Evolutionary conservation across 2,329 filamentous ascomycete species (phyloP).

Genomic region (Didymella pinodella): DNA sequence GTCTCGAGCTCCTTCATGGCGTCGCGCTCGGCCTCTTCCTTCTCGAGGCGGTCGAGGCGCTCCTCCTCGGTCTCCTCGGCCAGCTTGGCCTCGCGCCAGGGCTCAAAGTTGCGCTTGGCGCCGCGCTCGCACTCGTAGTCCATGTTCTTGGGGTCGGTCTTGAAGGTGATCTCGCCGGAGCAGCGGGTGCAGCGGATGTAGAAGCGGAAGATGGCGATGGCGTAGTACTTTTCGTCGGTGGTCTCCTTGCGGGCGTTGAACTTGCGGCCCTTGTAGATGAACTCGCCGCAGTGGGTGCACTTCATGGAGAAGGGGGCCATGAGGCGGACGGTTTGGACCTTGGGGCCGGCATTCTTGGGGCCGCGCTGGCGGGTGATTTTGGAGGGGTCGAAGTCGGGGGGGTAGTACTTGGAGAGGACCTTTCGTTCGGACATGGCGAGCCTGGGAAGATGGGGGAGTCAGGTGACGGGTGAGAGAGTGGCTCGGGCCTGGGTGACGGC

Average conservation of each 20-base stretch:
- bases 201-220: constrained; percentile 87
- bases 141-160: constrained; percentile 93
- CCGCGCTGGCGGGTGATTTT: constrained; percentile 74
- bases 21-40: constrained; percentile 80
- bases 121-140: constrained; percentile 85
- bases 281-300: constrained; percentile 75
- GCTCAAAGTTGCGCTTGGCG: constrained; percentile 91
- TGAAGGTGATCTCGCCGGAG: constrained; percentile 86
- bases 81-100: constrained; percentile 76
- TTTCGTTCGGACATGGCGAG: constrained; percentile 83
- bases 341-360: constrained; percentile 76
- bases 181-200: constrained; percentile 88
- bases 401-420: constrained; percentile 72
- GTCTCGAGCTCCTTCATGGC: constrained; percentile 95
- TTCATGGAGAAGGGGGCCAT: constrained; percentile 90
- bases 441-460: not conserved
- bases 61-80: constrained; percentile 86
- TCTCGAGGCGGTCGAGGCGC: constrained; percentile 81
- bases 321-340: constrained; percentile 84
- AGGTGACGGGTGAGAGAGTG: not conserved
- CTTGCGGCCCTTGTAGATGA: constrained; percentile 91
- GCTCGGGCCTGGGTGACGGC: not conserved
- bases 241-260: constrained; percentile 97
- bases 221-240: constrained; percentile 87
- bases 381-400: constrained; percentile 88